Evolutionary conservation across 2,329 filamentous ascomycete species (phyloP), one percentile per base, ranked within the genome.

Genomic region (Madurella fahalii): DNA sequence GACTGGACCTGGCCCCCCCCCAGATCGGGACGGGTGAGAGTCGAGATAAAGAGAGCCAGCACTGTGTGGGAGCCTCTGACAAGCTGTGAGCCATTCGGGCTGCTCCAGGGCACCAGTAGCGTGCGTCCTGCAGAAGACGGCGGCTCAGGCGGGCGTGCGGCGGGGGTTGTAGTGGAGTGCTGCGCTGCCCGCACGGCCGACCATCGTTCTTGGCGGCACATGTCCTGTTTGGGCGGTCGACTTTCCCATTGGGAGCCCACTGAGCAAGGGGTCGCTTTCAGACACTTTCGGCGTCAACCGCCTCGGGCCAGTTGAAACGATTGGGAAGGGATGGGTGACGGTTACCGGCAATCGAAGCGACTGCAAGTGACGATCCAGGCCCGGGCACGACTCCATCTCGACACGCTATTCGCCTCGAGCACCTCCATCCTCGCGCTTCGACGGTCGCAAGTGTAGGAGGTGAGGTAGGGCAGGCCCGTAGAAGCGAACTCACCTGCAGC

Each of bases 251-350:
- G 49, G 58, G 48, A 32, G 49, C 39, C 40, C 59, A 39, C 16
- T 39, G 47, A 51, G 32, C 18, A 41, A 61, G 64, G 63, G 59
- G 61, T 58, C 47, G 54, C 54, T 59, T 66, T 37, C 62, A 61
- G 58, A 67, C 65, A 64, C 59, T 60, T 63, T 64, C 62, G 61
- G 63, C 64, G 59, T 65, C 64, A 64, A 64, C 60, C 55, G 56
- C 54, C 34, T 44, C 34, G 37, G 46, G 32, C 37, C 47, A 56
- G 53, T 48, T 54, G 56, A 60, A 53, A 47, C 58, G 48, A 50
- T 54, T 52, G 53, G 57, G 51, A 37, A 40, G 17, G 40, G 43
- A 46, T 50, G 53, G 47, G 40, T 31, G 18, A 54, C 5, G 47
- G 45, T 15, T 41, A 31, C 32, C 49, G 42, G 13, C n/a, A 32